Evolutionary conservation across 2,329 filamentous ascomycete species (phyloP).

Genomic region (Colletotrichum euphorbiae): DNA sequence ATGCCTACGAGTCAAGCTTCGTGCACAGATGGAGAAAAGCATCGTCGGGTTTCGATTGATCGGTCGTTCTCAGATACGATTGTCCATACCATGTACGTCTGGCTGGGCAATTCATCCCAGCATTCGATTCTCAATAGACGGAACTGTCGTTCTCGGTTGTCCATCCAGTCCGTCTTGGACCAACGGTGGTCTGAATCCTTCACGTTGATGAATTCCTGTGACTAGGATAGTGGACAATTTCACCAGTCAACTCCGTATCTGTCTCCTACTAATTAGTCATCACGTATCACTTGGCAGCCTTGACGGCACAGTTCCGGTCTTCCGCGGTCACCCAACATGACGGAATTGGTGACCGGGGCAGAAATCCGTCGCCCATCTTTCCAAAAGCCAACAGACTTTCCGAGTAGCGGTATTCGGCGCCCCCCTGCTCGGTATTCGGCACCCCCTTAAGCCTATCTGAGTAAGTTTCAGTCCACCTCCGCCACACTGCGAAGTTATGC

Average conservation of each 20-base stretch:
- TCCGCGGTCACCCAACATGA: conserved; percentile 10
- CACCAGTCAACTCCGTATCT: neutral
- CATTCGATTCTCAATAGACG: neutral
- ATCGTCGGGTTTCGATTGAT: neutral
- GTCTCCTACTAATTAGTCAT: neutral
- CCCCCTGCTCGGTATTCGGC: too few relatives aligned
- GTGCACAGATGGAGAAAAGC: conserved; percentile 15
- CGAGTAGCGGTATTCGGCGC: too few relatives aligned
- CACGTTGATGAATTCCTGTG: neutral
- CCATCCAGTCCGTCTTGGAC: neutral
- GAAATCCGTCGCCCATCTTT: neutral
- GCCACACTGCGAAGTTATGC: too few relatives aligned
- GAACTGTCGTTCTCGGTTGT: neutral
- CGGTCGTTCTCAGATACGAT: neutral
- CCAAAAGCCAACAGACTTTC: neutral
- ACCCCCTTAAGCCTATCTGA: too few relatives aligned
- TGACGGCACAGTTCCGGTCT: conserved; percentile 27
- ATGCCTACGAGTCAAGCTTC: conserved; percentile 27
- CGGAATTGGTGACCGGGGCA: conserved; percentile 12
- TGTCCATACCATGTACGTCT: neutral
- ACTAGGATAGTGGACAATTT: neutral
- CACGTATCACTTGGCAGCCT: conserved; percentile 28
- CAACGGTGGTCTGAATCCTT: neutral
- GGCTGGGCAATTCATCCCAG: neutral
- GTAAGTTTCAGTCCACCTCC: too few relatives aligned